phyloP scores from a whole-genome alignment of 2,329 filamentous ascomycete genomes.

The Ophiostoma ips region DNA sequence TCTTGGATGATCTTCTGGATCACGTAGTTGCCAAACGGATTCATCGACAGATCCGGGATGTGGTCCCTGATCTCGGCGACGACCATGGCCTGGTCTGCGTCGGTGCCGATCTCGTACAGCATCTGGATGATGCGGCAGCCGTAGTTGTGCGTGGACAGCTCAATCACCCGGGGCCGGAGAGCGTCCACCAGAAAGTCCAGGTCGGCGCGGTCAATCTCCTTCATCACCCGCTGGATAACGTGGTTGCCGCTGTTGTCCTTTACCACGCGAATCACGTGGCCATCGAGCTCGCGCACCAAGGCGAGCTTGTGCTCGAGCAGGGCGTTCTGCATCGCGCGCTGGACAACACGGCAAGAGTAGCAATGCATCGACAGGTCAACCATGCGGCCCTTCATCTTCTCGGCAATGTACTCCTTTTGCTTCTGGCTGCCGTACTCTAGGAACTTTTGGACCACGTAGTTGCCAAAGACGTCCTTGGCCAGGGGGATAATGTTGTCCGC shows the following conservation, averaged over 20 bases:
- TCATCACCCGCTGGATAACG: conserved; percentile 87
- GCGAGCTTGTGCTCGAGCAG: conserved; percentile 68
- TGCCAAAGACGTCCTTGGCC: conserved; percentile 95
- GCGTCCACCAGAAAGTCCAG: conserved; percentile 76
- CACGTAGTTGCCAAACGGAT: conserved; percentile 94
- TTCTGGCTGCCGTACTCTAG: conserved; percentile 91
- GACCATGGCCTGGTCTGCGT: conserved; percentile 55
- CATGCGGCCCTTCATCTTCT: conserved; percentile 78
- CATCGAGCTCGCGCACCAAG: conserved; percentile 54
- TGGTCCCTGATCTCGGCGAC: conserved; percentile 66
- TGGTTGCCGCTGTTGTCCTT: conserved; percentile 90
- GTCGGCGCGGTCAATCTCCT: conserved; percentile 61
- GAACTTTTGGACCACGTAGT: conserved; percentile 96
- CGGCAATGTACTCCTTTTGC: conserved; percentile 78
- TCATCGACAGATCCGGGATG: conserved; percentile 58
- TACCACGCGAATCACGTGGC: conserved; percentile 62
- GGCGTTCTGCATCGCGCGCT: conserved; percentile 88
- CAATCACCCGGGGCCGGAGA: conserved; percentile 60
- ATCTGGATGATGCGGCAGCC: conserved; percentile 90
- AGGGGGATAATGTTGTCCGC: conserved; percentile 70
- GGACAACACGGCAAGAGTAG: conserved; percentile 90
- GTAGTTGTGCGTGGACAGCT: conserved; percentile 65
- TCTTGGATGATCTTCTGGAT: conserved; percentile 80
- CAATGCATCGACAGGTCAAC: conserved; percentile 68
- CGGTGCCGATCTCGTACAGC: conserved; percentile 70